Conservation (phyloP, 2,329 filamentous ascomycete genomes). For the Colletotrichum sp. region DNA sequence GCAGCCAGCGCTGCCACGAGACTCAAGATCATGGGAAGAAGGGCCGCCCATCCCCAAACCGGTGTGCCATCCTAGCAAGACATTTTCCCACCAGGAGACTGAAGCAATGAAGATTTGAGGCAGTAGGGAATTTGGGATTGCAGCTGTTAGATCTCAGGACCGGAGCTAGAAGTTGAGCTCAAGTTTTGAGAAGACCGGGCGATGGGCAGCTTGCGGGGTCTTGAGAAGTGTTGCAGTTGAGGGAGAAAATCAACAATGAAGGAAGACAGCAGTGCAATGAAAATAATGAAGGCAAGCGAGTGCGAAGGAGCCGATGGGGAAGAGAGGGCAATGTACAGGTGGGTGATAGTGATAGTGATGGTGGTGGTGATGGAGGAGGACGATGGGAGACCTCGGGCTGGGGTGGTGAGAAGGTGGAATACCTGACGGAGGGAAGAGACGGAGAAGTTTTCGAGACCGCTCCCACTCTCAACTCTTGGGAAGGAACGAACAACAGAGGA, state of each 20-base stretch:
- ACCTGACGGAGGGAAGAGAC: background rate
- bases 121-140: accelerated
- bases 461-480: background rate
- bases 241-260: background rate
- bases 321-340: background rate
- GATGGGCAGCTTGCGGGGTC: background rate
- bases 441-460: background rate
- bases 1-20: background rate
- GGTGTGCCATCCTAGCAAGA: background rate
- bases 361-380: background rate
- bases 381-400: background rate
- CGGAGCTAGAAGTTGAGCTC: background rate
- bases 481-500: background rate
- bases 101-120: background rate
- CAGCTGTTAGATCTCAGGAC: background rate
- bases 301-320: background rate
- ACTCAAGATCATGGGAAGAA: background rate
- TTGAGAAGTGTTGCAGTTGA: background rate
- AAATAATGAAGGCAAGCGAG: background rate
- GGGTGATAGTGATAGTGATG: background rate
- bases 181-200: background rate
- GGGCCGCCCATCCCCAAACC: background rate
- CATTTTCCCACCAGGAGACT: background rate
- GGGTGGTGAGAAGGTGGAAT: background rate
- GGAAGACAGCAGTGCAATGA: background rate